Percentiles rank a stretch among this genome's conserved stretches.
Conservation (phyloP, 305 asterid genomes). For the Rubia tinctorum region DNA sequence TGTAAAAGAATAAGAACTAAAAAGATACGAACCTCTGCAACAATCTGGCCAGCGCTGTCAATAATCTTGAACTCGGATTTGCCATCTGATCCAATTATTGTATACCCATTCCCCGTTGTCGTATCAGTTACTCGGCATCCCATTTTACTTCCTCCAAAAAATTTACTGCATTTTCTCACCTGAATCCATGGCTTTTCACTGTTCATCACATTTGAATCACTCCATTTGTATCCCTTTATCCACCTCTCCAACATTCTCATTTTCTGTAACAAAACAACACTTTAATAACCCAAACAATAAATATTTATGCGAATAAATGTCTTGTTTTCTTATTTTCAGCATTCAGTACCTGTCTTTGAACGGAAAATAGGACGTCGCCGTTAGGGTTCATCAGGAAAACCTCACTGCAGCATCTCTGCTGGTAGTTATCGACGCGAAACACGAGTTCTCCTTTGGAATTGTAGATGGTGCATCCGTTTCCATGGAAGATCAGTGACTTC, state of each 20-base stretch:
- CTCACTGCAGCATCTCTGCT: constrained; percentile 37
- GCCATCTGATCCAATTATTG: constrained; percentile 43
- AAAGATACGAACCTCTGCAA: constrained; percentile 55
- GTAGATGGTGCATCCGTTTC: constrained; percentile 66
- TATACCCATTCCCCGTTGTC: too few species aligned
- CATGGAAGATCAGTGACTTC: constrained; percentile 45
- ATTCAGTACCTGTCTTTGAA: constrained; percentile 43
- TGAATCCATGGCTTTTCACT: too few species aligned
- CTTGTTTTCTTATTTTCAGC: too few species aligned
- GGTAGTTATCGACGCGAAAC: constrained; percentile 61
- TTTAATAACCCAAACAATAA: too few species aligned
- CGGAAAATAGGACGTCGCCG: constrained; percentile 48
- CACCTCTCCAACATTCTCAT: constrained; percentile 36
- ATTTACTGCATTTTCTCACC: too few species aligned
- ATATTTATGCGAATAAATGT: too few species aligned
- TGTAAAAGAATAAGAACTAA: neutral
- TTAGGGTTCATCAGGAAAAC: constrained; percentile 48
- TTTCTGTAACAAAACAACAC: constrained; percentile 34
- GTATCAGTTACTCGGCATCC: too few species aligned
- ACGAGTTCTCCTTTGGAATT: constrained; percentile 42
- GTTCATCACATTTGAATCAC: too few species aligned
- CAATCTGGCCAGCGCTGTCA: constrained; percentile 43
- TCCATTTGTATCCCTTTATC: too few species aligned
- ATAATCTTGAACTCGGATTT: constrained; percentile 52
- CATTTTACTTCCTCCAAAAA: too few species aligned